Evolutionary conservation across 2,329 filamentous ascomycete genomes (phyloP), one percentile per base, ranked within the genome.

Genomic region (Biscogniauxia marginata): DNA sequence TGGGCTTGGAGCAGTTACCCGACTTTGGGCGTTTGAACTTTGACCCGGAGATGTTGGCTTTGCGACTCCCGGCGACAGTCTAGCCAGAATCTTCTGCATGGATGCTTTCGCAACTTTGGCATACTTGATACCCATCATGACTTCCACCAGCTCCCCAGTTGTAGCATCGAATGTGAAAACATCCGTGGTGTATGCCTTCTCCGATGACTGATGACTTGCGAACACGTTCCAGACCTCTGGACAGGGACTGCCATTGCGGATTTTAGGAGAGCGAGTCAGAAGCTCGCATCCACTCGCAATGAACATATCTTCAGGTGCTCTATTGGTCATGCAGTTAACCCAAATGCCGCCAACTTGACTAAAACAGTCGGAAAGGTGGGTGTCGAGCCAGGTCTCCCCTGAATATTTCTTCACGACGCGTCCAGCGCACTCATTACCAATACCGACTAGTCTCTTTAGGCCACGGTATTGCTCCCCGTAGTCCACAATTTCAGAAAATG

Each of bases 301-400:
- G 63, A 62, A 77, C 30, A 76, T 70, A 23, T 71, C 70, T 0
- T 39, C 52, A 0, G 58, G 25, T 1, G 49, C 30, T 4, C 53
- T 39, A 7, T 73, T 65, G 0, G 65, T 66, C 71, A 76, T 71
- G 54, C 59, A 64, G 58, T 76, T 77, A 6, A 71, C 64, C 50
- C 57, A 75, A 1, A 77, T 65, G 3, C 74, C 74, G 16, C 49
- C 72, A 0, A 75, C 66, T 56, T 77, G 75, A 30, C 69, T 61
- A 56, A 75, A 72, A 2, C 48, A 55, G 49, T 77, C 75, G 8
- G 58, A 48, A 19, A 72, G 56, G 7, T 57, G 58, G 0, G 60
- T 25, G 30, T 72, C 65, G 3, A 48, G 20, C 20, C 46, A 23
- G 19, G 20, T 22, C 11, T 18, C 9, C 8, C 46, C 23, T 6